Percentiles rank a stretch among this genome's conserved stretches.
Evolutionary conservation across 1,139 yeast genomes (phyloP).

Genomic region (Pichia sp.): DNA sequence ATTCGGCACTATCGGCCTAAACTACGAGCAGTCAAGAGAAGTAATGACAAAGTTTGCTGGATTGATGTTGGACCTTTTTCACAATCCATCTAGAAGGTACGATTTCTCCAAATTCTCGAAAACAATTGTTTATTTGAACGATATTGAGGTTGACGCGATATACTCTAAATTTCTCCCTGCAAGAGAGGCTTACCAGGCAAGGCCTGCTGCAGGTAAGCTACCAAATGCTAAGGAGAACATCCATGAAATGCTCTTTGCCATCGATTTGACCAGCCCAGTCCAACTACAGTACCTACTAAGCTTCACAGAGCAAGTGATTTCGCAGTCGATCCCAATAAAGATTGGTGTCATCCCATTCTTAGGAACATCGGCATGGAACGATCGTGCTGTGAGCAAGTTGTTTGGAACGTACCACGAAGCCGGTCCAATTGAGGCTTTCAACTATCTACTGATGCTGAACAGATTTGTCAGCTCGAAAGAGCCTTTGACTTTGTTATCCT

Average conservation of each 20-base stretch:
- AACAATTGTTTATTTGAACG: slow-evolving; percentile 70
- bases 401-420: slow-evolving; percentile 33
- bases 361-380: slow-evolving; percentile 22
- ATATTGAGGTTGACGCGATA: slow-evolving; percentile 59
- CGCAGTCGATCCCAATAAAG: slow-evolving; percentile 69
- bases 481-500: slow-evolving; percentile 10
- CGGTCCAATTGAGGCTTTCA: slow-evolving; percentile 28
- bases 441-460: slow-evolving; percentile 24
- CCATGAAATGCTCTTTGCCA: slow-evolving; percentile 67
- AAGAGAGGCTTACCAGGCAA: slow-evolving; percentile 41
- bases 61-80: slow-evolving; percentile 9
- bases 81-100: slow-evolving; percentile 31
- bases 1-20: slow-evolving; percentile 39
- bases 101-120: slow-evolving; percentile 32
- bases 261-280: slow-evolving; percentile 55
- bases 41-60: slow-evolving; percentile 44
- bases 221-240: slow-evolving; percentile 72
- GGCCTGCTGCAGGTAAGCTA: slow-evolving; percentile 48
- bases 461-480: slow-evolving; percentile 18
- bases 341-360: slow-evolving; percentile 72
- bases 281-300: slow-evolving; percentile 48
- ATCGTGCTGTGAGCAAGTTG: slow-evolving; percentile 31
- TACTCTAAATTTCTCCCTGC: slow-evolving; percentile 48
- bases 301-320: slow-evolving; percentile 47
- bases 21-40: slow-evolving; percentile 36